phyloP scores from a whole-genome alignment of 2,329 filamentous ascomycete genomes.

The Nigrospora oryzae region DNA sequence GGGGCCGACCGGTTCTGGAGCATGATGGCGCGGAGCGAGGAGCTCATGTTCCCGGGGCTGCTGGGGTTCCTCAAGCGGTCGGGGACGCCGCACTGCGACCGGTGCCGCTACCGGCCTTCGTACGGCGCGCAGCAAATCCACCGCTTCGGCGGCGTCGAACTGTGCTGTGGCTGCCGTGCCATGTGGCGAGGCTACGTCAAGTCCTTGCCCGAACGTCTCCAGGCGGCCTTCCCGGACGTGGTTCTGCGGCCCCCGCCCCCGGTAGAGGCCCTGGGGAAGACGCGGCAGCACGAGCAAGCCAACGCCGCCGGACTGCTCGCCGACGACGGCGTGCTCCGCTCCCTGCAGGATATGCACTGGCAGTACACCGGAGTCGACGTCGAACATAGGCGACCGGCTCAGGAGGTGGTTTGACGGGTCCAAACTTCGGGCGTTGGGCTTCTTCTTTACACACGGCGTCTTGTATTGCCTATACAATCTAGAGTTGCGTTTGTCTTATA shows the following conservation, averaged over 20 bases:
- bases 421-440: too few relatives aligned
- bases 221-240: not conserved
- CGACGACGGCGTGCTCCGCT: too few relatives aligned
- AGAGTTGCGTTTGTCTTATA: too few relatives aligned
- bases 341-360: too few relatives aligned
- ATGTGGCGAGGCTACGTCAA: conserved; percentile 2
- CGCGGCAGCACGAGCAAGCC: too few relatives aligned
- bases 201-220: not conserved
- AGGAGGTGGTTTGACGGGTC: too few relatives aligned
- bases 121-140: conserved; percentile 5
- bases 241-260: not conserved
- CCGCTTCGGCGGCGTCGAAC: conserved; percentile 8
- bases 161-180: conserved; percentile 4
- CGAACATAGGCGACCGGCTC: too few relatives aligned
- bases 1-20: conserved; percentile 4
- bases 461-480: too few relatives aligned
- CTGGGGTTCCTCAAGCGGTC: conserved; percentile 5
- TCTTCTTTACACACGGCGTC: too few relatives aligned
- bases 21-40: conserved; percentile 3
- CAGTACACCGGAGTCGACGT: too few relatives aligned
- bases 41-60: conserved; percentile 10
- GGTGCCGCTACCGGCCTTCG: conserved; percentile 4
- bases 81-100: conserved; percentile 3
- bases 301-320: too few relatives aligned
- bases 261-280: not conserved